phyloP scores from a whole-genome alignment of 2,329 filamentous ascomycete species.

The Apiospora arundinis region DNA sequence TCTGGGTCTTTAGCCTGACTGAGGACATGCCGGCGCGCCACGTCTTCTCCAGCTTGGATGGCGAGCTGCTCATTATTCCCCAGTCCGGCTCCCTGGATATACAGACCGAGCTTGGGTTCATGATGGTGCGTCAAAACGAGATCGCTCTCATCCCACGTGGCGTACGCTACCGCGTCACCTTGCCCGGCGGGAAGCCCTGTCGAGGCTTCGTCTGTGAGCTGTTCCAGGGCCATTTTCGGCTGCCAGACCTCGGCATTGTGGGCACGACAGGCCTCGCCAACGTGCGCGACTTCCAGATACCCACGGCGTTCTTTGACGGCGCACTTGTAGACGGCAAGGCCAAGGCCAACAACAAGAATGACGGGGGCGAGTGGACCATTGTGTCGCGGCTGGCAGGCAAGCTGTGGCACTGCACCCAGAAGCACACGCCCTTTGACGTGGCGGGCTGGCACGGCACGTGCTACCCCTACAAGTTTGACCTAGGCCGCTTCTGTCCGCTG shows the following conservation, averaged over 20 bases:
- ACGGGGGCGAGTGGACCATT: conserved; percentile 45
- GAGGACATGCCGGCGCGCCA: conserved; percentile 72
- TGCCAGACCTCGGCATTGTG: conserved; percentile 68
- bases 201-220: conserved; percentile 71
- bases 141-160: conserved; percentile 72
- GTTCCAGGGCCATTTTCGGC: conserved; percentile 66
- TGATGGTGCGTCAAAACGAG: conserved; percentile 70
- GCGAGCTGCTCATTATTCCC: conserved; percentile 71
- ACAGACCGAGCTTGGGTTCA: conserved; percentile 69
- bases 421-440: conserved; percentile 71
- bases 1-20: conserved; percentile 74
- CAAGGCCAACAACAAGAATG: conserved; percentile 40
- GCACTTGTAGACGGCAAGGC: conserved; percentile 46
- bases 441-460: conserved; percentile 76
- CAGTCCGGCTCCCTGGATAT: conserved; percentile 71
- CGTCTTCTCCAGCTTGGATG: conserved; percentile 79
- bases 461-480: conserved; percentile 74
- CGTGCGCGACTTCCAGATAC: conserved; percentile 69
- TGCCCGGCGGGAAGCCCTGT: conserved; percentile 46
- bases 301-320: conserved; percentile 65
- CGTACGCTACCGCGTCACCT: conserved; percentile 66
- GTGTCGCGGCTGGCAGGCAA: conserved; percentile 66
- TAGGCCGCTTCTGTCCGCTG: conserved; percentile 71
- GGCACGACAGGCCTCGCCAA: conserved; percentile 69
- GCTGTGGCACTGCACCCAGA: conserved; percentile 65